Evolutionary conservation across 2,329 filamentous ascomycete species (phyloP), one percentile per base, ranked within the genome.

Genomic region (Nakataea oryzae): DNA sequence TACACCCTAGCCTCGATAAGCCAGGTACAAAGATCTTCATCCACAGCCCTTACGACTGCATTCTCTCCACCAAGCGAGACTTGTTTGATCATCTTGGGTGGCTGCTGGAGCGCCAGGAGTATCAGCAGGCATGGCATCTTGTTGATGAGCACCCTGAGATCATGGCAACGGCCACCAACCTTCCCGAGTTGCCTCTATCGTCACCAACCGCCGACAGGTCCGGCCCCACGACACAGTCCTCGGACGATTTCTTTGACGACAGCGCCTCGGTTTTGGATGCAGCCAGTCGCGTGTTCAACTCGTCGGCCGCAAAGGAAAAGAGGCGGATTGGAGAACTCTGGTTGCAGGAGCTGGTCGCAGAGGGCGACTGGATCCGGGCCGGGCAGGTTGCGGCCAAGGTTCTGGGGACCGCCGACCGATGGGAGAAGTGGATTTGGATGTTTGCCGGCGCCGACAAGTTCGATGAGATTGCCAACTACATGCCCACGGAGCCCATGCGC

Each of bases 401-500:
- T 0, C 79, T 99, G 1, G 86, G 86, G 56, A 91, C 88, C 1
- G 86, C 91, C 1, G 81, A 88, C 58, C 81, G 88, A 67, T 99
- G 95, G 95, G 93, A 97, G 75, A 91, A 96, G 69, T 97, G 93
- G 92, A 89, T 96, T 6, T 96, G 90, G 85, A 88, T 85, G 0
- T 99, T 99, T 75, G 91, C 92, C 9, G 88, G 91, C 54, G 89
- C 90, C 2, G 84, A 90, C 66, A 91, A 87, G 70, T 91, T 96
- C 68, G 91, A 97, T 71, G 93, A 96, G 68, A 96, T 99, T 64
- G 89, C 90, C 6, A 83, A 89, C 47, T 87, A 89, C 69, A 90
- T 99, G 32, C 95, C 95, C 0, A 86, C 84, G 1, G 83, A 87
- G 61, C 85, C 86, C n/a, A 81, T 96, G 71, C 84, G 84, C 30